Conservation (phyloP, 1,284 basidiomycete species). For the Vanrija pseudolonga region DNA sequence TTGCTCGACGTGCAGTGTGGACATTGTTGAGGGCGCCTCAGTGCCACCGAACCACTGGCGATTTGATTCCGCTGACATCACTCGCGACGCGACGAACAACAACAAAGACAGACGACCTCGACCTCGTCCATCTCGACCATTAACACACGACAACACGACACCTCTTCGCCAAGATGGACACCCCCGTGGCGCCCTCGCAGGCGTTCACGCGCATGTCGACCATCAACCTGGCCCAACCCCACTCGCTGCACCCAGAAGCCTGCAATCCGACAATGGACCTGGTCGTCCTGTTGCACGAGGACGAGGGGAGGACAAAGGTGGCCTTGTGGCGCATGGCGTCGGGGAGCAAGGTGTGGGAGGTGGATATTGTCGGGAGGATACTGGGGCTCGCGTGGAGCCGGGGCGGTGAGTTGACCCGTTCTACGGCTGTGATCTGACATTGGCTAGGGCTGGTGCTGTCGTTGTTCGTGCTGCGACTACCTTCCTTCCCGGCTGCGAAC, state of each 20-base stretch:
- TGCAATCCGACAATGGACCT: slow-evolving; percentile 47
- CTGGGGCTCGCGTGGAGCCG: slow-evolving; percentile 39
- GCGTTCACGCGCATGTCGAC: slow-evolving; percentile 34
- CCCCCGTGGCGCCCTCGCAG: too few species aligned
- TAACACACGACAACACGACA: too few species aligned
- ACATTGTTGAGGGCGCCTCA: too few species aligned
- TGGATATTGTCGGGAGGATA: slow-evolving; percentile 24
- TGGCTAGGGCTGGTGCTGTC: slow-evolving; percentile 37
- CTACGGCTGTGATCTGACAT: background rate
- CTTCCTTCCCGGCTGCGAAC: slow-evolving; percentile 1
- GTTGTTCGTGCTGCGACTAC: slow-evolving; percentile 17
- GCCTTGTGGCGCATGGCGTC: slow-evolving; percentile 32
- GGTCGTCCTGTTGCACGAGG: slow-evolving; percentile 26
- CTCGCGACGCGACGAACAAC: too few species aligned
- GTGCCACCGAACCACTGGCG: too few species aligned
- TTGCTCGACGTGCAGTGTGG: too few species aligned
- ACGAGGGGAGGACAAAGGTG: slow-evolving; percentile 13
- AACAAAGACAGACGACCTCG: too few species aligned
- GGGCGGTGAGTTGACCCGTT: slow-evolving; percentile 28
- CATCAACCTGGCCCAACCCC: slow-evolving; percentile 18
- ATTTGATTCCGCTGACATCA: too few species aligned
- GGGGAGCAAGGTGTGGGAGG: slow-evolving; percentile 43
- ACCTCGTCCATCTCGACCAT: too few species aligned
- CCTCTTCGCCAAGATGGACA: too few species aligned
- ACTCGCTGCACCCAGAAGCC: slow-evolving; percentile 35